These are phyloP conservation scores for Ogataea haglerorum DNA, from an alignment of 805 yeast species.

Conservation along the genomic window DNA sequence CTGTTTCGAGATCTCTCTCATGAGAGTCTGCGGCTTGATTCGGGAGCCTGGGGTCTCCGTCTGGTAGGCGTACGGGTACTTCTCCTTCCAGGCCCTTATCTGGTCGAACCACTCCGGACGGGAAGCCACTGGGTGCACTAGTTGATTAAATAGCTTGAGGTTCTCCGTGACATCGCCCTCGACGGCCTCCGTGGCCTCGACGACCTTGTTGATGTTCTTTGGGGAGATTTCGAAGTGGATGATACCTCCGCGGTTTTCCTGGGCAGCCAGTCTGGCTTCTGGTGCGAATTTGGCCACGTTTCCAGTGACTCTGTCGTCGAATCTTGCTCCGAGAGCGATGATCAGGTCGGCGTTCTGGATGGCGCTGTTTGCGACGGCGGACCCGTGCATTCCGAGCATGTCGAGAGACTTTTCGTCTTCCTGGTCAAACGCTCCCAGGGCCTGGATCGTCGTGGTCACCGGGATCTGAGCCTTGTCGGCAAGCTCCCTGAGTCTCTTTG, in stretches of 20 bases:
- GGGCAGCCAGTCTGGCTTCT: slow-evolving; percentile 83
- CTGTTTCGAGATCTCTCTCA: slow-evolving; percentile 71
- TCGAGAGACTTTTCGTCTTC: slow-evolving; percentile 85
- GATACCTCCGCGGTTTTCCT: slow-evolving; percentile 89
- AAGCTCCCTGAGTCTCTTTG: slow-evolving; percentile 71
- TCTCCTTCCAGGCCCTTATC: slow-evolving; percentile 76
- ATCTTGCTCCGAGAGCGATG: slow-evolving; percentile 93
- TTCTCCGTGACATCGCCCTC: slow-evolving; percentile 93
- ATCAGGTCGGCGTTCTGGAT: slow-evolving; percentile 92
- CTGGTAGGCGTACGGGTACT: slow-evolving; percentile 83
- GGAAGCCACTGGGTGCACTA: slow-evolving; percentile 56
- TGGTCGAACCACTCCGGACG: slow-evolving; percentile 79
- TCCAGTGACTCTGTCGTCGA: slow-evolving; percentile 97
- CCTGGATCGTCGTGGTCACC: slow-evolving; percentile 94
- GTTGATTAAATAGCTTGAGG: slow-evolving; percentile 68
- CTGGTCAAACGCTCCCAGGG: slow-evolving; percentile 92
- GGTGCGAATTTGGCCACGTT: slow-evolving; percentile 88
- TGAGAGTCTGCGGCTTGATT: slow-evolving; percentile 91
- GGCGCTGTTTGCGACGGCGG: slow-evolving; percentile 91
- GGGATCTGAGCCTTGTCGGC: slow-evolving; percentile 91
- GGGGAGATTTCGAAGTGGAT: slow-evolving; percentile 95
- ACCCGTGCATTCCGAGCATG: slow-evolving; percentile 99
- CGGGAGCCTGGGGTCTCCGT: slow-evolving; percentile 73
- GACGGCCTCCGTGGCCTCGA: slow-evolving; percentile 91
- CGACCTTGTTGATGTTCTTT: slow-evolving; percentile 96